Conservation (phyloP, 2,329 filamentous ascomycete species). For the Aspergillus luchuensis region DNA sequence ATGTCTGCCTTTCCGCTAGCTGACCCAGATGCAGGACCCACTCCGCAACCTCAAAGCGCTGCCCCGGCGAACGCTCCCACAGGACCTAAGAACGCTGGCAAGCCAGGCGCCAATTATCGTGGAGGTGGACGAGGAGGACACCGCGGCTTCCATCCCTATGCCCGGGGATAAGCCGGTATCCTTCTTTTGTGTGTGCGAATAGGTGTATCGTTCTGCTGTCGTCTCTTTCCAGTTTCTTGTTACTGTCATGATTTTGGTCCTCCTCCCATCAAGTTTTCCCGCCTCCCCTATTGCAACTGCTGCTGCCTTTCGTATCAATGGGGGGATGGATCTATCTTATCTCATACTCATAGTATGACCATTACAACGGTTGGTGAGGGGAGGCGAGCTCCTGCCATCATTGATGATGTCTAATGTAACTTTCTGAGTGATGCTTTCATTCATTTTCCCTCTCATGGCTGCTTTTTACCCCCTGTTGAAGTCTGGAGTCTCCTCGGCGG, state of each 20-base stretch:
- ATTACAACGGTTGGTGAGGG: background rate
- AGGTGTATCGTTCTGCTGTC: background rate
- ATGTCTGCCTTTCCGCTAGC: slow-evolving; percentile 22
- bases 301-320: background rate
- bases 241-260: slow-evolving; percentile 2
- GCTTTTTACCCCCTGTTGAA: background rate
- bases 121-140: slow-evolving; percentile 77
- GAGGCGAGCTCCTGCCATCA: background rate
- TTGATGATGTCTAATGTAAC: slow-evolving; percentile 16
- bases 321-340: background rate
- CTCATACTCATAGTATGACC: background rate
- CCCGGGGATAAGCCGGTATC: slow-evolving; percentile 36
- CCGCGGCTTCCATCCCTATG: slow-evolving; percentile 80
- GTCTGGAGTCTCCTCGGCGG: background rate
- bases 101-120: slow-evolving; percentile 88
- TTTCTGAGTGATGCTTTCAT: slow-evolving; percentile 6
- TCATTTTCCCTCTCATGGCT: background rate
- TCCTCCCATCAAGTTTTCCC: background rate
- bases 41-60: slow-evolving; percentile 49
- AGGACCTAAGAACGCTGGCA: slow-evolving; percentile 91
- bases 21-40: slow-evolving; percentile 40
- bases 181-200: background rate
- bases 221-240: background rate
- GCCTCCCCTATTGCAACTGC: background rate
- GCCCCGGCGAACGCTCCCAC: slow-evolving; percentile 85